Base-by-base conservation (phyloP, 2,329 filamentous ascomycete genomes). In the Stromatinia cepivora region DNA sequence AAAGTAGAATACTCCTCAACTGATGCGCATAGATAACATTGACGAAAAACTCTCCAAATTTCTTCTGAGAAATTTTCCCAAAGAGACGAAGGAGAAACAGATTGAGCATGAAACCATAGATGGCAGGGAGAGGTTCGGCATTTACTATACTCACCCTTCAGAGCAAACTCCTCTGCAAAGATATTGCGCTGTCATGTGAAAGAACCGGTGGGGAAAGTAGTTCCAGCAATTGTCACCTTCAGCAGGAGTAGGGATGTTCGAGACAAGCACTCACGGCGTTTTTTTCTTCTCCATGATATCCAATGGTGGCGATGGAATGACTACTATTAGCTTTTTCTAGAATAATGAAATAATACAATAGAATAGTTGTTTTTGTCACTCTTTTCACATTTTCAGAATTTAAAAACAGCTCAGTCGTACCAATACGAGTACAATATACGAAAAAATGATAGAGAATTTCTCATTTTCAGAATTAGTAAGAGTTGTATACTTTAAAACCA, bases 61-160 rank as follows among this genome's bases (percentile, higher is more conserved):
- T 72, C 80, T 96, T 70, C 87, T 89, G 74, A 88, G 86, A 70
- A 93, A 92, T 79, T 96, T 97, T 73, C 89, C 90, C 1, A 85
- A 85, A 66, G 90, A 92, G 76, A 85, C 87, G 50, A 89, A 87
- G 72, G 85, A 88, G 75, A 92, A 92, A 76, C 84, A 90, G 71
- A 82, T 82, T 73, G 87, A 90, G 68, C 94, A 94, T 76, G 91
- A 95, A 77, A 84, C 87, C 25, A 91, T 92, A 77, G 87, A 89
- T n/a, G 89, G 90, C 6, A 84, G 89, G 66, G 91, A 93, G 77
- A 83, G 89, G 72, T 92, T 90, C 75, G 91, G 91, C 1, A 86
- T 88, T 64, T 81, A 83, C 59, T 91, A 92, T 77, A 85, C 84
- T 68, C 77, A 78, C 61, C 76, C 76, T 63, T 63, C 61, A 25